These are phyloP conservation scores for Fusarium pseudograminearum DNA, from an alignment of 2,329 filamentous ascomycete species.

Conservation along the genomic window DNA sequence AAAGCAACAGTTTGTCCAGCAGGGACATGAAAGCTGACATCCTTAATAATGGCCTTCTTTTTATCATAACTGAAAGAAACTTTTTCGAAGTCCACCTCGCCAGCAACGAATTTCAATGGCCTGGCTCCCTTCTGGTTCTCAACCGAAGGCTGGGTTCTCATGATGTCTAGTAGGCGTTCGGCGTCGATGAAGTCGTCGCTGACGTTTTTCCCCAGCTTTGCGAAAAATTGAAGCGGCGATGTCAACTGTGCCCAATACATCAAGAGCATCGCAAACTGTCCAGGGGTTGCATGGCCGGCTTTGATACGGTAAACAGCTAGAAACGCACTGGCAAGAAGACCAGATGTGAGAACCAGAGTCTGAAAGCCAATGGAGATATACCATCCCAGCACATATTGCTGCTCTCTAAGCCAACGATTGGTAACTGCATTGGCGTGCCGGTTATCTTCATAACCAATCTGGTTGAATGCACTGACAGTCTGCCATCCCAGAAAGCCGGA, in stretches of 20 bases:
- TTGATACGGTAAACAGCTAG: constrained; percentile 75
- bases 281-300: constrained; percentile 68
- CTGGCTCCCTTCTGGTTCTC: constrained; percentile 64
- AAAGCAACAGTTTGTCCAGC: constrained; percentile 69
- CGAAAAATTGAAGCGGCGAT: constrained; percentile 77
- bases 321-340: constrained; percentile 73
- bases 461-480: constrained; percentile 70
- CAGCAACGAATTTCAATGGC: constrained; percentile 63
- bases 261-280: constrained; percentile 77
- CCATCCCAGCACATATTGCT: constrained; percentile 58
- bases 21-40: constrained; percentile 63
- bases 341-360: constrained; percentile 74
- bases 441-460: constrained; percentile 67
- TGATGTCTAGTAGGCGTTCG: constrained; percentile 68
- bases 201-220: constrained; percentile 66
- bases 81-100: constrained; percentile 65
- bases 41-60: constrained; percentile 68
- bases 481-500: constrained; percentile 70
- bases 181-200: constrained; percentile 69
- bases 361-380: constrained; percentile 67
- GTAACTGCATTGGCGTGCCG: constrained; percentile 65
- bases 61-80: constrained; percentile 71
- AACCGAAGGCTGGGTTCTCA: constrained; percentile 68
- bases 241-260: constrained; percentile 82
- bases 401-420: constrained; percentile 54